A percentile compares a stretch with the other conserved stretches of the same genome.
phyloP scores from a whole-genome alignment of 2,329 filamentous ascomycete species.

The Venturia carpophila region DNA sequence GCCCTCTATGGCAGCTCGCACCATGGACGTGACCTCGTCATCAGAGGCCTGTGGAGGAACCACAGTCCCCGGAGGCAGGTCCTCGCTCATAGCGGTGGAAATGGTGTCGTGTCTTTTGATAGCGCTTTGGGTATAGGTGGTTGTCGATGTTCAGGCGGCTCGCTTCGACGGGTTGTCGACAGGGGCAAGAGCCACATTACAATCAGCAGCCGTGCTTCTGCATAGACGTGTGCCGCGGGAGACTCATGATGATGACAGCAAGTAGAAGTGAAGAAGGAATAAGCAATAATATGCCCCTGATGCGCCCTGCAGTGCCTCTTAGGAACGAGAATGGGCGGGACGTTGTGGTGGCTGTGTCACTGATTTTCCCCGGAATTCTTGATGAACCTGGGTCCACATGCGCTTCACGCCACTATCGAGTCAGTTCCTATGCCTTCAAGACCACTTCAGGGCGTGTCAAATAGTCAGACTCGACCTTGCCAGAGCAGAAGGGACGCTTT shows the following conservation, averaged over 20 bases:
- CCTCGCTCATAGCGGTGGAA: slow-evolving; percentile 16
- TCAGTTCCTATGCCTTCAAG: not conserved
- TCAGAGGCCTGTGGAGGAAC: slow-evolving; percentile 34
- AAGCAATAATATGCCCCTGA: not conserved
- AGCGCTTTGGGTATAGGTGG: not conserved
- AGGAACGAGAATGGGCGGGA: not conserved
- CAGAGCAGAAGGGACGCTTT: not conserved
- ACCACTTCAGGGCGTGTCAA: not conserved
- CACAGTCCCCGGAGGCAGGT: slow-evolving; percentile 11
- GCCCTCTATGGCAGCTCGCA: slow-evolving; percentile 58
- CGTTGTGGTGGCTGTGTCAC: not conserved
- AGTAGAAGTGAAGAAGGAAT: too few species aligned
- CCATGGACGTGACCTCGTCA: slow-evolving; percentile 57
- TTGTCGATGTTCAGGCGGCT: not conserved
- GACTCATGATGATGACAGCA: not conserved
- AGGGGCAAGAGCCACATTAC: slow-evolving; percentile 9
- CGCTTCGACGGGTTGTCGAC: not conserved
- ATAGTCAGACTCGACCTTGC: not conserved
- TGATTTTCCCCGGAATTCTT: not conserved
- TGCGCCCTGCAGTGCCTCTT: not conserved
- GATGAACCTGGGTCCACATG: not conserved
- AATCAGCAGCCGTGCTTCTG: not conserved
- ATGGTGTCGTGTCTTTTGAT: not conserved
- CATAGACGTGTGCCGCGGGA: not conserved
- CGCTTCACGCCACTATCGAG: not conserved